Evolutionary conservation across 441 rosid genomes (phyloP).

Genomic region (Eugenia klotzschiana): DNA sequence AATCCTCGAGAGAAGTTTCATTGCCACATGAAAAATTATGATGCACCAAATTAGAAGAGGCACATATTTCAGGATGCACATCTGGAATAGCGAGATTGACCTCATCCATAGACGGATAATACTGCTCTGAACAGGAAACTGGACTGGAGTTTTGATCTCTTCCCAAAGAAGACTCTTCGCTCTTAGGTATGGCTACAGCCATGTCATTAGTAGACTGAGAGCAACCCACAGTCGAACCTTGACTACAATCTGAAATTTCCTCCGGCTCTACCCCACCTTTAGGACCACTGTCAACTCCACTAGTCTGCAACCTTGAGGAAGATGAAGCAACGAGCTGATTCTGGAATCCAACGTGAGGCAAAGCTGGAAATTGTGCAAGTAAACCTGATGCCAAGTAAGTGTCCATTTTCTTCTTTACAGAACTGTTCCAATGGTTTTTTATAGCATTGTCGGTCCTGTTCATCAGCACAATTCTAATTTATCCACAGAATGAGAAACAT

Average conservation of each 20-base stretch:
- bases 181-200: constrained; percentile 16
- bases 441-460: constrained; percentile 97
- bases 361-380: constrained; percentile 60
- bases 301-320: constrained; percentile 51
- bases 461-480: neutral
- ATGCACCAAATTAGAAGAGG: constrained; percentile 32
- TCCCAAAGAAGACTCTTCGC: constrained; percentile 26
- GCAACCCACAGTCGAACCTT: constrained; percentile 44
- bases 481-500: neutral
- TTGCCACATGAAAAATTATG: constrained; percentile 23
- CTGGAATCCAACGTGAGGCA: constrained; percentile 45
- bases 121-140: constrained; percentile 44
- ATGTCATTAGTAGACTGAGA: constrained; percentile 57
- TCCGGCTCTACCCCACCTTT: constrained; percentile 48
- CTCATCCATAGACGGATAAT: constrained; percentile 43
- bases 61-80: constrained; percentile 38
- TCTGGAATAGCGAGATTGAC: constrained; percentile 38
- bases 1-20: constrained; percentile 24
- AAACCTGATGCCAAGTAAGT: constrained; percentile 83
- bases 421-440: constrained; percentile 99
- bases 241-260: constrained; percentile 89
- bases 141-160: constrained; percentile 47
- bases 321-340: constrained; percentile 40
- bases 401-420: constrained; percentile 92
- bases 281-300: constrained; percentile 53